These are phyloP conservation scores for Epichloe uncinata DNA, from an alignment of 2,329 filamentous ascomycete genomes.

Conservation along the genomic window DNA sequence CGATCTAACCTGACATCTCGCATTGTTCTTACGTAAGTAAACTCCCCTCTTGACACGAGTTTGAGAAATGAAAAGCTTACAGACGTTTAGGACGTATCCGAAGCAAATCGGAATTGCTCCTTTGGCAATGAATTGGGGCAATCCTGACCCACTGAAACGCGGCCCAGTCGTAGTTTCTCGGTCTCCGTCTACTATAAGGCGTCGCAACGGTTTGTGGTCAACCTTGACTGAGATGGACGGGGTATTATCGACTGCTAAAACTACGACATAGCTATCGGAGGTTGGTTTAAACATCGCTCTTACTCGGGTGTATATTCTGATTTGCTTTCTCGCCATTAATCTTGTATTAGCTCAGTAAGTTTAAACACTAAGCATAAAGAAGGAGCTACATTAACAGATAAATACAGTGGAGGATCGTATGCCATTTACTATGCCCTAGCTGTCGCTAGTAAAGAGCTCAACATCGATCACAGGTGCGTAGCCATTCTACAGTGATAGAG, in stretches of 20 bases:
- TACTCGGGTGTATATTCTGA: background rate
- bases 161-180: constrained; percentile 84
- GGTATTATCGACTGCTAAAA: background rate
- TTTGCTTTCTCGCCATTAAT: background rate
- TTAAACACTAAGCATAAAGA: background rate
- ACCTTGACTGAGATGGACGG: background rate
- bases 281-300: constrained; percentile 22
- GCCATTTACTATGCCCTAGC: constrained; percentile 92
- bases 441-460: constrained; percentile 79
- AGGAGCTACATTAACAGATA: background rate
- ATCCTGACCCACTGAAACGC: constrained; percentile 57
- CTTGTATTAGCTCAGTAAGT: constrained; percentile 23
- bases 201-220: constrained; percentile 56
- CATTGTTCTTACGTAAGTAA: constrained; percentile 39
- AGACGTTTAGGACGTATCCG: constrained; percentile 57
- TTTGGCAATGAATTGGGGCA: constrained; percentile 79
- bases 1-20: constrained; percentile 38
- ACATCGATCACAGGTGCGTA: constrained; percentile 56
- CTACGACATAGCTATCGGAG: constrained; percentile 37
- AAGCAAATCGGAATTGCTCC: constrained; percentile 90
- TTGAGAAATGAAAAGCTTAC: background rate
- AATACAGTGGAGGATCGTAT: constrained; percentile 64
- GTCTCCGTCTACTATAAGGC: constrained; percentile 58
- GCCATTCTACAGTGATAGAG: background rate
- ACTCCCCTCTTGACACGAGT: background rate